These are phyloP conservation scores for Podospora australis DNA, from an alignment of 495 filamentous ascomycete species.

Conservation along the genomic window DNA sequence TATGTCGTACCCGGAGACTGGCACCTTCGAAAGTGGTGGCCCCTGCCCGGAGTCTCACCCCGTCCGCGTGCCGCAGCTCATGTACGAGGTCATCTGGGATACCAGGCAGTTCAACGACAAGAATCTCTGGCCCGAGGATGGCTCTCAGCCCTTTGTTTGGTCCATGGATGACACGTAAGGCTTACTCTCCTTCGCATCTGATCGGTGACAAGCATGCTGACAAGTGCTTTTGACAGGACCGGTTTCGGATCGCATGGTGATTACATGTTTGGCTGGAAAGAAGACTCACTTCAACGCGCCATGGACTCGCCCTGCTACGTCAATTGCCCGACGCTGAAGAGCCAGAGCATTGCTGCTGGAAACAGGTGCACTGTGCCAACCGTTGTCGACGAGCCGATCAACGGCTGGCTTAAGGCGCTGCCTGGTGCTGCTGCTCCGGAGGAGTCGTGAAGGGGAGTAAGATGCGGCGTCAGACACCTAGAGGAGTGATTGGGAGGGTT, in stretches of 20 bases:
- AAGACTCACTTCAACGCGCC: conserved; percentile 30
- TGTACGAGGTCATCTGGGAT: conserved; percentile 39
- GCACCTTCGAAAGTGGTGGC: conserved; percentile 26
- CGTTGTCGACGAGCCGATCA: conserved; percentile 20
- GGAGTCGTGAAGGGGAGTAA: no score
- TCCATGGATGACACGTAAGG: conserved; percentile 27
- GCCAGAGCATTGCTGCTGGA: conserved; percentile 25
- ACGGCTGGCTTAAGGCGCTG: conserved; percentile 17
- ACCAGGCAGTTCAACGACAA: conserved; percentile 33
- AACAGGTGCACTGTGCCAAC: conserved; percentile 28
- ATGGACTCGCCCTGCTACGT: conserved; percentile 34
- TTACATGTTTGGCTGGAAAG: conserved; percentile 40
- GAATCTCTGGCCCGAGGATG: conserved; percentile 35
- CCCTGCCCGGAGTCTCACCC: conserved; percentile 30
- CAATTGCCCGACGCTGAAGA: conserved; percentile 34
- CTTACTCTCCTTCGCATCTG: neutral
- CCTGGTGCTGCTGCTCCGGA: neutral
- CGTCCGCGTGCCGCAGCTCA: conserved; percentile 32
- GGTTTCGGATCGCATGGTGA: conserved; percentile 33
- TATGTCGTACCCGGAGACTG: conserved; percentile 30
- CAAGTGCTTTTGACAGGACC: conserved; percentile 11
- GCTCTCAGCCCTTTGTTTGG: conserved; percentile 44
- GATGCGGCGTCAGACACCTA: no score
- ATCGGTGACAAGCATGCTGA: neutral
- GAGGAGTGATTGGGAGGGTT: no score